These are phyloP conservation scores for Hypoxylon trugodes DNA, from an alignment of 495 filamentous ascomycete genomes.

Conservation along the genomic window DNA sequence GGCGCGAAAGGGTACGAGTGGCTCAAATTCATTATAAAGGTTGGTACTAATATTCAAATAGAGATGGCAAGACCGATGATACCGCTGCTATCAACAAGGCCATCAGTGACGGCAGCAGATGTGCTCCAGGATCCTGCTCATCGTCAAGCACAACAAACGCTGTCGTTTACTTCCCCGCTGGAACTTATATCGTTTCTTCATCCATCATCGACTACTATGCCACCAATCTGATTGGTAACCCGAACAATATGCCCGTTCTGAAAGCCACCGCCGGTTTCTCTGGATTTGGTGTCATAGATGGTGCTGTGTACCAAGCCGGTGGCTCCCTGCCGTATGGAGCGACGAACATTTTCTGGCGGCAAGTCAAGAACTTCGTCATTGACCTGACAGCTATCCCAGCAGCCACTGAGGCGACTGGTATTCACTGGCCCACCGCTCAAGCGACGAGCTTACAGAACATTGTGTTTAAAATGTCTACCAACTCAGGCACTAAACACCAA, in stretches of 20 bases:
- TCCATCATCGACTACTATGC: slow-evolving; percentile 73
- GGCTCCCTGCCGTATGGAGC: slow-evolving; percentile 52
- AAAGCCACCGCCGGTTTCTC: slow-evolving; percentile 69
- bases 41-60: slow-evolving; percentile 18
- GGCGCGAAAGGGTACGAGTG: slow-evolving; percentile 57
- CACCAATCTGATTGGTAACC: slow-evolving; percentile 75
- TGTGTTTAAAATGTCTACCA: slow-evolving; percentile 68
- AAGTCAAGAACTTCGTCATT: slow-evolving; percentile 76
- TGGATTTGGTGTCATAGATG: slow-evolving; percentile 69
- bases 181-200: slow-evolving; percentile 73
- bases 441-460: slow-evolving; percentile 80
- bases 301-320: slow-evolving; percentile 53
- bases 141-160: slow-evolving; percentile 77
- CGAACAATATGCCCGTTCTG: slow-evolving; percentile 68
- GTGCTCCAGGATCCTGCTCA: slow-evolving; percentile 74
- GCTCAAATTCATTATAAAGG: background rate
- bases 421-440: slow-evolving; percentile 83
- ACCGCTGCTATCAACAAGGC: slow-evolving; percentile 83
- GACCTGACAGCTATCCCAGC: slow-evolving; percentile 69
- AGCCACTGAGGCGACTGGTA: slow-evolving; percentile 64
- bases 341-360: slow-evolving; percentile 80
- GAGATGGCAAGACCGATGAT: slow-evolving; percentile 80
- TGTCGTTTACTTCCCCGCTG: slow-evolving; percentile 79
- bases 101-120: slow-evolving; percentile 77
- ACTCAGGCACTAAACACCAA: slow-evolving; percentile 68